These are phyloP conservation scores for Linnemannia schmuckeri DNA, from an alignment of 192 early-diverging fungal genomes.

Conservation along the genomic window DNA sequence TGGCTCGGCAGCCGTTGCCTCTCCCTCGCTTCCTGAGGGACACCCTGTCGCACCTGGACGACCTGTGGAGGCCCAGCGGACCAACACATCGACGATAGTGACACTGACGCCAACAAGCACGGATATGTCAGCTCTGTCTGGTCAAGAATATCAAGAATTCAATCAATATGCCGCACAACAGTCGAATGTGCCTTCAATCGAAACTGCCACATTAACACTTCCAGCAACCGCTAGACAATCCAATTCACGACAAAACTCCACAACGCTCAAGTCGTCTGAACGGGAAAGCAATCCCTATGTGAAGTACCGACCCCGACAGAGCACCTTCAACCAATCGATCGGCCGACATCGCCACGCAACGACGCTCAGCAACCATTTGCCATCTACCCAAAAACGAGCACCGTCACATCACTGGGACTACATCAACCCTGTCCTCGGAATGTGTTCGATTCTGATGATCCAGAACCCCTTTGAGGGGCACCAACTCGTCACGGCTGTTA, in stretches of 20 bases:
- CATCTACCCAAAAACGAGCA: not conserved
- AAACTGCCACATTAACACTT: not conserved
- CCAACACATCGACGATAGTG: constrained; percentile 6
- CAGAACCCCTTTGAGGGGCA: constrained; percentile 63
- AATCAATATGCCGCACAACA: constrained; percentile 1
- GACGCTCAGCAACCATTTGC: not conserved
- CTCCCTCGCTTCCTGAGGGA: not conserved
- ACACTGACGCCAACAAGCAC: constrained; percentile 13
- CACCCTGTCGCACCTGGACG: not conserved
- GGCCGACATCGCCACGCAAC: not conserved
- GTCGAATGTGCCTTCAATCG: constrained; percentile 7
- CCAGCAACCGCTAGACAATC: not conserved
- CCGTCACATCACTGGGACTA: constrained; percentile 56
- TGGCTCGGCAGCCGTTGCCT: not conserved
- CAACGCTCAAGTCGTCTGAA: constrained; percentile 18
- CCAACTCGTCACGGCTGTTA: constrained; percentile 55
- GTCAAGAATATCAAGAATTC: not conserved
- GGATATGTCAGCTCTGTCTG: not conserved
- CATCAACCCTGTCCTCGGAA: constrained; percentile 59
- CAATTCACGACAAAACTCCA: not conserved
- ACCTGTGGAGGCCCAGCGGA: constrained; percentile 1
- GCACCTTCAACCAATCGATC: not conserved
- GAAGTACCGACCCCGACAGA: constrained; percentile 6
- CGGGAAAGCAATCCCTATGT: constrained; percentile 18
- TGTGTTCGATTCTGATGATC: constrained; percentile 65